phyloP scores from a whole-genome alignment of 768 basidiomycete genomes.

The Mycena crocata region DNA sequence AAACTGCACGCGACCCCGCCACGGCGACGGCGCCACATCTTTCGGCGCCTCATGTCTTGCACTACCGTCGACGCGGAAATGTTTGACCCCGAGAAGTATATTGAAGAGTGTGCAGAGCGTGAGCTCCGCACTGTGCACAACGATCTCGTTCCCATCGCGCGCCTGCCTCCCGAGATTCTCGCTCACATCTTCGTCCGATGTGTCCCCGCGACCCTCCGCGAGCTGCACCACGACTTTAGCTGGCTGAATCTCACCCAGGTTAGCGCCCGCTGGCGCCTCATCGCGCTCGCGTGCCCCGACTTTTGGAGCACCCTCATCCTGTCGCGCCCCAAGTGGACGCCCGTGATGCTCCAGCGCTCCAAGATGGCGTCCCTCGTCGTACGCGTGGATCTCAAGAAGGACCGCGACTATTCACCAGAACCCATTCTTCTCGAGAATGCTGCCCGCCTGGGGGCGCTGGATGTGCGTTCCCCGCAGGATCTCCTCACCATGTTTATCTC shows the following conservation, averaged over 20 bases:
- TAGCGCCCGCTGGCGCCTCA: conserved; percentile 27
- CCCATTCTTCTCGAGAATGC: conserved; percentile 24
- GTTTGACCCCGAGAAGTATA: conserved; percentile 15
- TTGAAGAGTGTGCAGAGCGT: conserved; percentile 16
- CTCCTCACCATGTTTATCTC: conserved; percentile 22
- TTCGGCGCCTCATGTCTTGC: conserved; percentile 14
- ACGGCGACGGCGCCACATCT: conserved; percentile 6
- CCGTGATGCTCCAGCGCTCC: conserved; percentile 33
- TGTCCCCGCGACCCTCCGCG: conserved; percentile 19
- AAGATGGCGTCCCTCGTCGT: conserved; percentile 26
- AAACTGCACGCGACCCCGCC: background rate
- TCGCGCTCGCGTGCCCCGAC: conserved; percentile 31
- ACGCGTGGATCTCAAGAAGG: conserved; percentile 24
- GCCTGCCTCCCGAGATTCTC: conserved; percentile 33
- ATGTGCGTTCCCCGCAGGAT: conserved; percentile 8
- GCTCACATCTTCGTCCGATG: conserved; percentile 33
- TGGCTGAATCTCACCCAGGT: conserved; percentile 32
- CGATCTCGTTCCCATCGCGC: conserved; percentile 24
- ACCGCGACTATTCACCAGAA: conserved; percentile 17
- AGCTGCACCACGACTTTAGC: conserved; percentile 14
- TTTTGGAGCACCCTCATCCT: conserved; percentile 33
- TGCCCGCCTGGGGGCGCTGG: conserved; percentile 25
- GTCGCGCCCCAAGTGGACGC: conserved; percentile 29
- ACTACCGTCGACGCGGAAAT: background rate
- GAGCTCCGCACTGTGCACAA: conserved; percentile 15